Evolutionary conservation across 2,329 filamentous ascomycete species (phyloP).

Genomic region (Aspergillus calidoustus): DNA sequence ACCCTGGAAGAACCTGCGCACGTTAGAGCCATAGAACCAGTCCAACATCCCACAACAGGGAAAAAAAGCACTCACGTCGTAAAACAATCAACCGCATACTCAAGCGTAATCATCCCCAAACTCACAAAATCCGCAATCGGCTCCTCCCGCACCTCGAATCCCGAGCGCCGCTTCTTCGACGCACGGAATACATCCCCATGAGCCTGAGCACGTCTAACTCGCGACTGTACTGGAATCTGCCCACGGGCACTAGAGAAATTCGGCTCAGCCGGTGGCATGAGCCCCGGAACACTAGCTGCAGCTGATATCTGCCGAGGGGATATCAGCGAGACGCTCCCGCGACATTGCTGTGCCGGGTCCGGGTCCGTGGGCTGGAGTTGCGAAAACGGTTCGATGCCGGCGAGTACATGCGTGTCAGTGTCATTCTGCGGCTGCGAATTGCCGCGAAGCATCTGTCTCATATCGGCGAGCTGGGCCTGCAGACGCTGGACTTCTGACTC

Average conservation of each 20-base stretch:
- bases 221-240: not conserved
- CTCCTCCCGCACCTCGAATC: slow-evolving; percentile 40
- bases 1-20: slow-evolving; percentile 42
- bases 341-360: not conserved
- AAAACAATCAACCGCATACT: slow-evolving; percentile 32
- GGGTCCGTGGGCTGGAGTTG: not conserved
- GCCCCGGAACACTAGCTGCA: too few species aligned
- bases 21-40: not conserved
- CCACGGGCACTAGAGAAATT: not conserved
- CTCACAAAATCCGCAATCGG: slow-evolving; percentile 41
- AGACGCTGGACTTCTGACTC: slow-evolving; percentile 39
- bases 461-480: slow-evolving; percentile 33
- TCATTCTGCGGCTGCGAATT: slow-evolving; percentile 3
- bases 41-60: too few species aligned
- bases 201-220: not conserved
- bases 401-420: too few species aligned
- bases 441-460: slow-evolving; percentile 26
- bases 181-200: slow-evolving; percentile 5
- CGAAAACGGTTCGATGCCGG: not conserved
- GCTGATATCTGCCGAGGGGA: not conserved
- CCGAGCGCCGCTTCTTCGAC: slow-evolving; percentile 35
- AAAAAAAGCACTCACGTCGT: not conserved
- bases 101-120: slow-evolving; percentile 39
- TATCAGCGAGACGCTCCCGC: not conserved
- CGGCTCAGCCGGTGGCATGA: not conserved